Base-by-base conservation (phyloP, 2,329 filamentous ascomycete genomes). In the Penicillium sp. region DNA sequence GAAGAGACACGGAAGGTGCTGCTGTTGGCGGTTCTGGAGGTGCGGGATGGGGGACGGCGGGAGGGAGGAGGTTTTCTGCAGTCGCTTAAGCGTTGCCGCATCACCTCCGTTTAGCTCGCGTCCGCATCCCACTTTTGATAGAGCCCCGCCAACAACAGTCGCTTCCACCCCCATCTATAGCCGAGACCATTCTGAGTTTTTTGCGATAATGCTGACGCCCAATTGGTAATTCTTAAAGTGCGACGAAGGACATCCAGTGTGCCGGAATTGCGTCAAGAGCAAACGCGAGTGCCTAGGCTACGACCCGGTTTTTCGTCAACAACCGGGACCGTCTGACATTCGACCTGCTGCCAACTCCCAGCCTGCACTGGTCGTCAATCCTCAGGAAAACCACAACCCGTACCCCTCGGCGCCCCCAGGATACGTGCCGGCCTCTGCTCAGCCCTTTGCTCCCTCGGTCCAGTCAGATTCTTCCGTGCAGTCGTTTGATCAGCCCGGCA, bases 241-340 rank as follows among this genome's bases (percentile, higher is more conserved):
- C 77, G 94, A 97, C 83, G 94, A 99, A 80, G 86, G 85, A 60
- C 91, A 96, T 74, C 94, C 94, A 21, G 86, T 88, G 59, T 99
- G 94, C 80, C 77, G 83, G 65, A 87, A 87, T 68, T 87, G 84
- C 66, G 79, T 83, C 63, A 87, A 87, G 69, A 85, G 82, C 72
- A 87, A 87, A 68, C 82, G 84, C 65, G 83, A 86, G 68, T 87
- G 84, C 67, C 70, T 86, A 60, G 84, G 84, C 59, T 87, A 87
- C 80, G 84, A 87, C 66, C 84, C 84, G 35, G 83, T 86, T 61
- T 87, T 86, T 77, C 84, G 72, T 87, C 91, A 76, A 91, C 84
- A 87, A 65, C 76, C 82, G 47, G 84, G 85, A 53, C 88, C 88
- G 28, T 81, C 88, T 48, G 83, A 85, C 61, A 88, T 91, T 61